phyloP scores from a whole-genome alignment of 805 yeast species.

The Saturnispora kantuleensis region DNA sequence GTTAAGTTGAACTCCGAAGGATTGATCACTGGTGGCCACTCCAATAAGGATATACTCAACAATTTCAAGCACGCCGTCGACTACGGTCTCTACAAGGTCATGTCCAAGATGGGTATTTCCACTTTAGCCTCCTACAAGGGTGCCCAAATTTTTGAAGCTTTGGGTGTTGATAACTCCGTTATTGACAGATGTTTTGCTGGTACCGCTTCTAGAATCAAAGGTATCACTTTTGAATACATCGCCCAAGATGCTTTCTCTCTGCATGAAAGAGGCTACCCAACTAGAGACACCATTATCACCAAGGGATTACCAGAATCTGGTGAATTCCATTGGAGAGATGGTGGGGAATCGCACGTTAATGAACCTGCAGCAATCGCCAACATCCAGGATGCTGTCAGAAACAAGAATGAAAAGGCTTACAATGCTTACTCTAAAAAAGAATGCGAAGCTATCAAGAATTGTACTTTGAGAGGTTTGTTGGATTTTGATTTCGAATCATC shows the following conservation, averaged over 20 bases:
- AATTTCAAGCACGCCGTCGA: constrained; percentile 83
- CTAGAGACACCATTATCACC: constrained; percentile 60
- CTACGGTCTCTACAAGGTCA: constrained; percentile 88
- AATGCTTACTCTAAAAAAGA: constrained; percentile 84
- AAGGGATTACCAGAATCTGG: constrained; percentile 85
- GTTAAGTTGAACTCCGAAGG: constrained; percentile 77
- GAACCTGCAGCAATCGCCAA: constrained; percentile 93
- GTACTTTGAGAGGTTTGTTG: constrained; percentile 88
- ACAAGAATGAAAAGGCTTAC: constrained; percentile 89
- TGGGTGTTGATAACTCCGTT: constrained; percentile 92
- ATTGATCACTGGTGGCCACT: constrained; percentile 45
- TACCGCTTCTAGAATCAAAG: constrained; percentile 93
- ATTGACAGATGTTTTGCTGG: constrained; percentile 94
- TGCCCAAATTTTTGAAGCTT: constrained; percentile 95
- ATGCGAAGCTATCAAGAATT: constrained; percentile 80
- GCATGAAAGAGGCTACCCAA: constrained; percentile 88
- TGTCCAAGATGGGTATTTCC: constrained; percentile 99
- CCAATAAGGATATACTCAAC: constrained; percentile 50
- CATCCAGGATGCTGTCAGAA: constrained; percentile 96
- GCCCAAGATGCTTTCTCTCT: constrained; percentile 94
- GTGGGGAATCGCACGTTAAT: constrained; percentile 92
- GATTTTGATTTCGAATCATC: constrained; percentile 77
- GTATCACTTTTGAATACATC: constrained; percentile 89
- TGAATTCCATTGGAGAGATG: constrained; percentile 98
- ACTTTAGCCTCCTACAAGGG: constrained; percentile 98